phyloP scores from a whole-genome alignment of 208 protist species.

The Spongospora subterranea region DNA sequence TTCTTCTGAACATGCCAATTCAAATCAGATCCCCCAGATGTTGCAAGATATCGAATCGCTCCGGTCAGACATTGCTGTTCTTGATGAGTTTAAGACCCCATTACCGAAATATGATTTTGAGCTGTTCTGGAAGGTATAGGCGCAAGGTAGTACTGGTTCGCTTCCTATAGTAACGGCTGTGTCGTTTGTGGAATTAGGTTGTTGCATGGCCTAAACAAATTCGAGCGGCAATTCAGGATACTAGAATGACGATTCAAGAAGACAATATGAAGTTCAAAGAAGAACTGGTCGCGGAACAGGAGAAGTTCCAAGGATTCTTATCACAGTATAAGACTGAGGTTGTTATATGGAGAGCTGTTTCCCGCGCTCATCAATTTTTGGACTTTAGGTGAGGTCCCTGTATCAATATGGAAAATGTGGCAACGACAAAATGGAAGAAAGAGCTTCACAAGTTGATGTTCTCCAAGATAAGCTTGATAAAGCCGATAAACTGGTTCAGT shows the following conservation, averaged over 20 bases:
- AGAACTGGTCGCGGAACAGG: conserved; percentile 13
- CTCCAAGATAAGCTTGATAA: conserved; percentile 51
- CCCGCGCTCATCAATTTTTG: neutral
- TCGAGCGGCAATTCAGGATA: neutral
- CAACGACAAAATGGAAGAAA: conserved; percentile 39
- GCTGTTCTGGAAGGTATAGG: conserved; percentile 48
- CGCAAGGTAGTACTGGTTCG: neutral
- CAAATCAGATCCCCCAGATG: conserved; percentile 39
- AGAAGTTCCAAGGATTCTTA: conserved; percentile 1
- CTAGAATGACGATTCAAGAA: conserved; percentile 19
- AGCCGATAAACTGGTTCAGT: conserved; percentile 18
- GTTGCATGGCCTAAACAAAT: neutral
- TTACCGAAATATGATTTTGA: conserved; percentile 37
- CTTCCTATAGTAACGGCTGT: neutral
- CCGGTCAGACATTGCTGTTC: neutral
- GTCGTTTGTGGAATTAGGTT: neutral
- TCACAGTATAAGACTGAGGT: conserved; percentile 42
- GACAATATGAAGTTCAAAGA: conserved; percentile 49
- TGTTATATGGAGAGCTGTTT: neutral
- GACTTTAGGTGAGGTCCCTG: neutral
- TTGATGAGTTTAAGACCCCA: conserved; percentile 40
- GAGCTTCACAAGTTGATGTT: conserved; percentile 44
- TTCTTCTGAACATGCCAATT: neutral
- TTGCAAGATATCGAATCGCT: conserved; percentile 10
- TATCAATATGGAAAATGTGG: conserved; percentile 21